Evolutionary conservation across 805 yeast species (phyloP), one percentile per base, ranked within the genome.

Genomic region (Candida parachauliodes): DNA sequence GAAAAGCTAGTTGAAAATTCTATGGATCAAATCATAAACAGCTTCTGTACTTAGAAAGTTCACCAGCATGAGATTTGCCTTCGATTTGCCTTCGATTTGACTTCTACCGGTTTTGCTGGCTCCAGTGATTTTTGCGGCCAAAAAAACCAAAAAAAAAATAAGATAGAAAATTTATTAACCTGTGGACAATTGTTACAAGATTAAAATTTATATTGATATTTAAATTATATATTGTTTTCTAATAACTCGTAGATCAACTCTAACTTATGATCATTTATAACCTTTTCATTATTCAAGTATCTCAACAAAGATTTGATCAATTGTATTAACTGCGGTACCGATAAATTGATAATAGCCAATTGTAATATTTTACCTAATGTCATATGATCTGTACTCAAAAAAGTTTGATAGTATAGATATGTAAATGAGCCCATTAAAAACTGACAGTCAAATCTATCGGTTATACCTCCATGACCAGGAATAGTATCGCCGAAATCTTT

Each of bases 381-480:
- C 45, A 81, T 66, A 58, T 82, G 79, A 46, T 78, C 77, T 29
- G 78, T 76, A 25, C 91, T 80, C 48, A 93, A 76, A 59, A 93
- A 93, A 2, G 96, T 87, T 61, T 91, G 96, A 62, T 82, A 89
- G 65, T 93, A 93, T 48, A 93, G 70, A 56, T 88, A 89, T 23
- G 93, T 76, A 57, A 93, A 93, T 27, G 95, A 86, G 9, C 98
- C 98, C 98, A 93, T 93, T 50, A 93, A 70, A 57, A 91, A 93
- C 65, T 93, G 98, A 65, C 98, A 93, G 65, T 93, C 98, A 70
- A 93, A 82, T 65, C 98, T 77, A 59, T 93, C 98, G 18, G 97
- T 89, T 48, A 93, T 82, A 49, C 98, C 98, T 46, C 98, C 98
- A 57, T 93, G 98, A 22, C 98, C 98, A 11, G 98, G 98, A 49